Evolutionary conservation across 805 yeast species (phyloP).

Genomic region (Yamadazyma insecticola): DNA sequence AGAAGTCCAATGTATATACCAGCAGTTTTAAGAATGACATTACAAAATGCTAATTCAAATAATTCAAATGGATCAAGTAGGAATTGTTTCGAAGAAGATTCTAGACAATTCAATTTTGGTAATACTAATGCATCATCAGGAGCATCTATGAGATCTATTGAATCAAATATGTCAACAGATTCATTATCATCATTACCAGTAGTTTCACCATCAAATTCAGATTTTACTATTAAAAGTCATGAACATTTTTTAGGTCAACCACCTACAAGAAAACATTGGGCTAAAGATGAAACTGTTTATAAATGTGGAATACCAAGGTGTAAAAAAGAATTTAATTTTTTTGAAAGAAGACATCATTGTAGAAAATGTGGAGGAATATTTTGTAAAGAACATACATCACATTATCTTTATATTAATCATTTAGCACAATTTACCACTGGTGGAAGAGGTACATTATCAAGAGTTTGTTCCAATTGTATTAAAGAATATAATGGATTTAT

Average conservation of each 20-base stretch:
- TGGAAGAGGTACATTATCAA: constrained; percentile 59
- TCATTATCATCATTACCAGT: constrained; percentile 13
- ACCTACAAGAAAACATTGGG: constrained; percentile 67
- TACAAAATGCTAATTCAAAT: constrained; percentile 5
- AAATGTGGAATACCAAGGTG: constrained; percentile 60
- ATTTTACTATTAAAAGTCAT: constrained; percentile 14
- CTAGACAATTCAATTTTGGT: too few species aligned
- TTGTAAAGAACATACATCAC: constrained; percentile 64
- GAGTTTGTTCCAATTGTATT: constrained; percentile 68
- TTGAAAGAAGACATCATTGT: constrained; percentile 80
- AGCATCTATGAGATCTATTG: constrained; percentile 27
- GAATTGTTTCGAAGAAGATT: neutral
- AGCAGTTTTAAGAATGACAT: constrained; percentile 65
- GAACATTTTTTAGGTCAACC: constrained; percentile 28
- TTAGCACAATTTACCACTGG: constrained; percentile 64
- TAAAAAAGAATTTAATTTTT: constrained; percentile 62
- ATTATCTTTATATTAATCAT: constrained; percentile 50
- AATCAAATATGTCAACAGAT: constrained; percentile 26
- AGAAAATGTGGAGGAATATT: constrained; percentile 80
- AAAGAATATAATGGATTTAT: constrained; percentile 53
- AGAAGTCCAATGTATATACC: constrained; percentile 87
- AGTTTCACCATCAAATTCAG: constrained; percentile 5
- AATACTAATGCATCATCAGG: constrained; percentile 11
- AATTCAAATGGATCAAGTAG: neutral
- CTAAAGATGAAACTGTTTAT: constrained; percentile 60